phyloP scores from a whole-genome alignment of 1,284 basidiomycete species.

The Puccinia brachypodii region DNA sequence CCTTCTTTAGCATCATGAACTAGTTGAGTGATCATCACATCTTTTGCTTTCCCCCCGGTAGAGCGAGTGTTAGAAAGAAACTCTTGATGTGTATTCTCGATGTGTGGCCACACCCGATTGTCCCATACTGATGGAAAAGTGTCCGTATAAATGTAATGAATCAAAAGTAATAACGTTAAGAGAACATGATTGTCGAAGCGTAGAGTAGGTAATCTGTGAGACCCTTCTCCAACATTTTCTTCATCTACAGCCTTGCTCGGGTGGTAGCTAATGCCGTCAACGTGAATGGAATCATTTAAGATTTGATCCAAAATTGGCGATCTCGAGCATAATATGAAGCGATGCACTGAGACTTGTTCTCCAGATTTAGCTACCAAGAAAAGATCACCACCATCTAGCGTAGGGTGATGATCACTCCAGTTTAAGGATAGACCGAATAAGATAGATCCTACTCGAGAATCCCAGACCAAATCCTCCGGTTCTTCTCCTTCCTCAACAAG shows the following conservation, averaged over 20 bases:
- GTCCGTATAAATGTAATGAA: conserved; percentile 87
- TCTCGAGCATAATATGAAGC: conserved; percentile 67
- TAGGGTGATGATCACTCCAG: conserved; percentile 52
- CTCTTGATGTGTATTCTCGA: conserved; percentile 58
- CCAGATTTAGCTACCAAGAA: conserved; percentile 59
- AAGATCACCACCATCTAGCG: conserved; percentile 66
- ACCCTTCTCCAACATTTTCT: conserved; percentile 10
- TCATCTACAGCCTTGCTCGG: conserved; percentile 38
- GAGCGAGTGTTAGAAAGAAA: conserved; percentile 48
- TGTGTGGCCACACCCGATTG: conserved; percentile 65
- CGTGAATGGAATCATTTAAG: conserved; percentile 25
- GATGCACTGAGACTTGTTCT: conserved; percentile 67
- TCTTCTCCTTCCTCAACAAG: conserved; percentile 11
- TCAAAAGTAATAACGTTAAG: conserved; percentile 71
- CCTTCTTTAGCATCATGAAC: conserved; percentile 66
- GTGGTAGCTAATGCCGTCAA: conserved; percentile 11
- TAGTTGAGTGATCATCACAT: conserved; percentile 54
- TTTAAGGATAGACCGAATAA: conserved; percentile 59
- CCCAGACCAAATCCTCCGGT: conserved; percentile 54
- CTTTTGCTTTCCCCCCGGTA: conserved; percentile 58
- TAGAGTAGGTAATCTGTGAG: conserved; percentile 49
- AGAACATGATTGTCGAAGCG: conserved; percentile 62
- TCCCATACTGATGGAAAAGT: conserved; percentile 82
- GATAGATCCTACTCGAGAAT: conserved; percentile 61
- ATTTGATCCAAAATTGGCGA: conserved; percentile 61